Conservation (phyloP, 768 basidiomycete genomes). For the Lactifluus pinguis region DNA sequence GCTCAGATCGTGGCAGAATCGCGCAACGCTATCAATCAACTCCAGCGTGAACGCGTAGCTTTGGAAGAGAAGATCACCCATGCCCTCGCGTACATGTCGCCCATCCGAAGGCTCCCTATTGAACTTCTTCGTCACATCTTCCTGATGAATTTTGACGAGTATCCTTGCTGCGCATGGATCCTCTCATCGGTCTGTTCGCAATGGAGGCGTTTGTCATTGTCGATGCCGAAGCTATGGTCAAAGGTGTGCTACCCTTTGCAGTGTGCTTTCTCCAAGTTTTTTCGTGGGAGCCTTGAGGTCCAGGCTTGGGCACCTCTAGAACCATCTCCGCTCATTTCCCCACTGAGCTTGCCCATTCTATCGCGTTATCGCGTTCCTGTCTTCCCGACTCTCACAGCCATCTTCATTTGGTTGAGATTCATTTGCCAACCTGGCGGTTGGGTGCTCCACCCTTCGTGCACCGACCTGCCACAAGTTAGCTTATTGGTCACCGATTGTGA, state of each 20-base stretch:
- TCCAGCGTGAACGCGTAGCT: slow-evolving; percentile 39
- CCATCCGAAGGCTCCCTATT: slow-evolving; percentile 58
- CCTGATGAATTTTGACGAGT: slow-evolving; percentile 54
- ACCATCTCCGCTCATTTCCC: slow-evolving; percentile 12
- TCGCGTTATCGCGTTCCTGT: slow-evolving; percentile 12
- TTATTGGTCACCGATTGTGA: slow-evolving; percentile 1
- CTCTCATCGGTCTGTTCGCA: slow-evolving; percentile 57
- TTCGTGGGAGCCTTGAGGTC: slow-evolving; percentile 10
- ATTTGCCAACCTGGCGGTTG: slow-evolving; percentile 4
- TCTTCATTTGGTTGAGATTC: background rate
- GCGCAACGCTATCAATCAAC: slow-evolving; percentile 42
- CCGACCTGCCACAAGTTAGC: slow-evolving; percentile 5
- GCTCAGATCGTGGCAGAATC: slow-evolving; percentile 50
- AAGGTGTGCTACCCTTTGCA: slow-evolving; percentile 38
- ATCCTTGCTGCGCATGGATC: slow-evolving; percentile 71
- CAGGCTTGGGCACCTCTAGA: slow-evolving; percentile 4
- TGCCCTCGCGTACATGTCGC: slow-evolving; percentile 59
- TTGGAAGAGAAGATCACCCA: slow-evolving; percentile 42
- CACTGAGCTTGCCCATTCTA: slow-evolving; percentile 1
- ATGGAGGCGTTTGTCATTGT: slow-evolving; percentile 58
- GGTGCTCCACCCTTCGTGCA: slow-evolving; percentile 6
- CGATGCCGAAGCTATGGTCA: slow-evolving; percentile 67
- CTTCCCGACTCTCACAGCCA: background rate
- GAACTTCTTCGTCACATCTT: slow-evolving; percentile 73
- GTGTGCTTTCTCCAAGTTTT: slow-evolving; percentile 22